Conservation (phyloP, 768 basidiomycete genomes). For the Saitozyma sp. region DNA sequence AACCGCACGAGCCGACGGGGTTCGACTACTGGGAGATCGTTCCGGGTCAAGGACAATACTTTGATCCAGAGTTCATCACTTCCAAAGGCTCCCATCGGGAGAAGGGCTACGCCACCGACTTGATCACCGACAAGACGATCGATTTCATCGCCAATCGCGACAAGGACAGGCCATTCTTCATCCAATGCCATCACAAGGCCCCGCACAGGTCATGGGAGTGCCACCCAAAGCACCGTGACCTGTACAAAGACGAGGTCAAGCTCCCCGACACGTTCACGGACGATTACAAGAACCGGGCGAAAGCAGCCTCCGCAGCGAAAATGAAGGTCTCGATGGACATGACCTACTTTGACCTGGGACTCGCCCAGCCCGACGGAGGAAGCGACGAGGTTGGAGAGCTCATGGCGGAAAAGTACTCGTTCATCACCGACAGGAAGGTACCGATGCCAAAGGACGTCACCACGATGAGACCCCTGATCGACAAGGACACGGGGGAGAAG, state of each 20-base stretch:
- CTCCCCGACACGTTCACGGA: constrained; percentile 31
- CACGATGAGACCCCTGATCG: constrained; percentile 17
- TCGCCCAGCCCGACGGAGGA: constrained; percentile 30
- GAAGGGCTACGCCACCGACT: constrained; percentile 28
- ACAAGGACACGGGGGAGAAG: constrained; percentile 22
- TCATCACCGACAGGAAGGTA: constrained; percentile 18
- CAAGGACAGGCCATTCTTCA: constrained; percentile 26
- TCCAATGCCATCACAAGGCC: constrained; percentile 37
- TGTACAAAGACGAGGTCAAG: constrained; percentile 26
- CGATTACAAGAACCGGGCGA: constrained; percentile 37
- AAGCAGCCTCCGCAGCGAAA: constrained; percentile 29
- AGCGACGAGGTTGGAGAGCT: constrained; percentile 15
- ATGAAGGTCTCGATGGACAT: constrained; percentile 31
- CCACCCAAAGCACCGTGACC: constrained; percentile 26
- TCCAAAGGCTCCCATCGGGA: constrained; percentile 3
- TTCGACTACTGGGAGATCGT: constrained; percentile 31
- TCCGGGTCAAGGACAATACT: constrained; percentile 31
- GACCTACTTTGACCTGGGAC: constrained; percentile 21
- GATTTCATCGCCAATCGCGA: constrained; percentile 25
- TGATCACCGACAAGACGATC: constrained; percentile 34
- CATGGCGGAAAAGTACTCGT: constrained; percentile 1
- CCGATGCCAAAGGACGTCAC: constrained; percentile 29
- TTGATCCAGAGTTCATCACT: constrained; percentile 23
- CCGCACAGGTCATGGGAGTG: constrained; percentile 35
- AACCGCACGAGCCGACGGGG: constrained; percentile 22